Base-by-base conservation (phyloP, 805 yeast genomes). In the Metschnikowia matae region DNA sequence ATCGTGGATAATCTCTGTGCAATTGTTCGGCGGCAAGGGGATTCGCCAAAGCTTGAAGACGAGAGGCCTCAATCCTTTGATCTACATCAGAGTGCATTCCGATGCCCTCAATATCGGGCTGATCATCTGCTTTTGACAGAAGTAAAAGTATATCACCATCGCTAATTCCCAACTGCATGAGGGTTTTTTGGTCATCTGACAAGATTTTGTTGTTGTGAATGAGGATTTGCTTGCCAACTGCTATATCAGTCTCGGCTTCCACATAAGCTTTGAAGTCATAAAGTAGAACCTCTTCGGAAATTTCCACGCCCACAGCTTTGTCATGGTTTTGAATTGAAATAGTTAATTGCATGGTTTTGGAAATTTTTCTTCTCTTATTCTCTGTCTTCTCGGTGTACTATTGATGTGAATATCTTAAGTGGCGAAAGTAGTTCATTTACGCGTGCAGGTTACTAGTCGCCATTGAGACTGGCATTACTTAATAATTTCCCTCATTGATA, bases 261-360 rank as follows among this genome's bases (percentile, higher is more conserved):
- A 90, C 62, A 55, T 85, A 82, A 0, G 92, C 95, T 52, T 80
- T 75, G 56, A 91, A 77, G 63, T 90, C 96, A 13, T 65, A 72
- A 8, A 89, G 63, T 0, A 81, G 63, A 73, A 89, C 77, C 13
- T 84, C 85, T 1, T 70, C 79, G 3, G 88, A 78, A 4, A 89
- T 77, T 47, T 89, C 96, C 1, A 87, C 75, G 3, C 67, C 45
- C n/a, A 71, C 50, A 3, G 68, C 60, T 10, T 59, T 62, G 23
- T 62, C 67, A 31, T 51, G 56, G n/a, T 51, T 37, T 20, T 60
- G 59, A 20, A 53, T 39, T 11, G 64, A 53, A n/a, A 63, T 52
- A 8, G 59, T 58, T 18, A 63, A 39, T 31, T 54, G 48, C 55
- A 52, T 52, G 17, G 6, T 18, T 26, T n/a, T n/a, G n/a, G n/a